Base-by-base conservation (phyloP, 2,329 filamentous ascomycete species). In the Pseudogymnoascus sp. region DNA sequence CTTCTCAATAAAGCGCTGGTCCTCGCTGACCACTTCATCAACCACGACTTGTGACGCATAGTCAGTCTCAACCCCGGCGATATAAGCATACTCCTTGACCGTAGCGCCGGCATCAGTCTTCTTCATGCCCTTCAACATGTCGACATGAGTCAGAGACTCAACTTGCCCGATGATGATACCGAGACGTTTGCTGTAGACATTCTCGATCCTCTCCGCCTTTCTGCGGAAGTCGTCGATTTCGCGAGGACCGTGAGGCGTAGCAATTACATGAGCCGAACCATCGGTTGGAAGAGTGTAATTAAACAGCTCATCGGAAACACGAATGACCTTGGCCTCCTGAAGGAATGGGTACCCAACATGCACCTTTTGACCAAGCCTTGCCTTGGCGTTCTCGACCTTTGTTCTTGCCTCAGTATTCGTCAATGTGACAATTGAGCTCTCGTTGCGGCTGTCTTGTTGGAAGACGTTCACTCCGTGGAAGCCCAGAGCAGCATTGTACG, bases 331-430 rank as follows among this genome's bases (percentile, higher is more conserved):
- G 61, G 91, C 95, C 77, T 99, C 96, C 70, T 96, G 90, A 67
- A 99, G 78, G 78, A 97, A 99, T 1, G 95, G 95, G 72, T 96
- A 99, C 38, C 93, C 93, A 65, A 98, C 90, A 73, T 91, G 91
- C 65, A 96, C 93, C 65, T 88, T 87, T 75, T 93, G 84, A 50
- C 93, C 93, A 50, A 99, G 82, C 72, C 91, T 93, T 60, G 80
- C 77, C 73, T 91, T 91, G 62, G 93, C 93, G 62, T 84, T 78
- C 68, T 90, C 86, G 22, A 87, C 81, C 67, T 84, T 89, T 59
- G 89, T 87, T 37, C 89, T 86, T 64, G 79, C 77, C 66, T 93
- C 91, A 0, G 90, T 85, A 38, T 91, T 88, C 33, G 87, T 82
- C 60, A 99, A 80, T 1, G 91, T 96, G 63, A 98, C 84, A 24